Evolutionary conservation across 345 rosid species (phyloP).

Genomic region (Schrenkiella parvula): DNA sequence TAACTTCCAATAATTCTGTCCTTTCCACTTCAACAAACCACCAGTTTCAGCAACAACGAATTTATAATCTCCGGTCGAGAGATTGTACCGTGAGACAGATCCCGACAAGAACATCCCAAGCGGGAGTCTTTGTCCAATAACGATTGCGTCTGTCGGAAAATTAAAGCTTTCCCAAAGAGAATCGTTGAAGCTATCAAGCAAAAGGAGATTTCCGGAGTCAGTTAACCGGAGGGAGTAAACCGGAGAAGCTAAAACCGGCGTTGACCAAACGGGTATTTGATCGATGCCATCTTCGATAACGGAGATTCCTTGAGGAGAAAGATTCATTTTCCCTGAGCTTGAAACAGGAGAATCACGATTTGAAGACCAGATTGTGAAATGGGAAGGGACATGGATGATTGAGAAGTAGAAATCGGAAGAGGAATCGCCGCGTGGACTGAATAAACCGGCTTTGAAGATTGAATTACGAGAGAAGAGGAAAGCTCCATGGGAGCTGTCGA

Average conservation of each 20-base stretch:
- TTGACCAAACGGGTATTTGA: conserved; percentile 53
- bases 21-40: conserved; percentile 54
- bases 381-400: conserved; percentile 57
- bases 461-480: conserved; percentile 57
- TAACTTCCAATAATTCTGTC: conserved; percentile 66
- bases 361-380: conserved; percentile 73
- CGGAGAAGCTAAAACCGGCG: conserved; percentile 51
- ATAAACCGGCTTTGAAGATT: conserved; percentile 61
- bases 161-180: conserved; percentile 84
- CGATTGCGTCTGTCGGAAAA: conserved; percentile 69
- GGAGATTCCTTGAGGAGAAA: conserved; percentile 53
- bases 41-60: conserved; percentile 46
- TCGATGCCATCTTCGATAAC: conserved; percentile 44
- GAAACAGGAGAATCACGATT: conserved; percentile 69
- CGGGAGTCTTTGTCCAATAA: conserved; percentile 55
- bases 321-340: conserved; percentile 50
- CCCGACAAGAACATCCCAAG: conserved; percentile 41
- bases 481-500: conserved; percentile 46
- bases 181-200: conserved; percentile 52
- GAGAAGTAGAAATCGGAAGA: conserved; percentile 58
- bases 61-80: conserved; percentile 60
- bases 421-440: conserved; percentile 41
- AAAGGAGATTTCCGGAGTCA: conserved; percentile 71
- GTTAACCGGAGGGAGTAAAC: conserved; percentile 46
- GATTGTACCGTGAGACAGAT: conserved; percentile 43